phyloP scores from a whole-genome alignment of 352 stramenopile species.

The Elongisporangium prolatum region DNA sequence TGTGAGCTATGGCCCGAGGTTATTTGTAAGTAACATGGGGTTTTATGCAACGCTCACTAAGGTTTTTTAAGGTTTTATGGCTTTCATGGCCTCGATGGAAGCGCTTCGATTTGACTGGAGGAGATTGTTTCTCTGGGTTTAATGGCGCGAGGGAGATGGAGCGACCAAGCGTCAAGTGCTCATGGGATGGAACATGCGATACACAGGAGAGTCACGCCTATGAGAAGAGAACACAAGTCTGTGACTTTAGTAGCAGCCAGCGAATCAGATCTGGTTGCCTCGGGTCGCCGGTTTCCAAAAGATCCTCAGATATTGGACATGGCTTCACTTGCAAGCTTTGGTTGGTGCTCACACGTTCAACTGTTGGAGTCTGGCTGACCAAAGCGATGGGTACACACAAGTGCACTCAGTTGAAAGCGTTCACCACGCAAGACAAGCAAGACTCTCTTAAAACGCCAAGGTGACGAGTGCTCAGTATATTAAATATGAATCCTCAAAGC shows the following conservation, averaged over 20 bases:
- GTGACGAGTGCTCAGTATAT: conserved; percentile 24
- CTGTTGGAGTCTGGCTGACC: neutral
- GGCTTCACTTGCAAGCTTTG: neutral
- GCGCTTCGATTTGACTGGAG: conserved; percentile 21
- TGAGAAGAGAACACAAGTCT: too few species aligned
- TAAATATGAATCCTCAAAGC: conserved; percentile 70
- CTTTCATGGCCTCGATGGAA: neutral
- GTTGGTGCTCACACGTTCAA: neutral
- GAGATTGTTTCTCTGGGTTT: conserved; percentile 4
- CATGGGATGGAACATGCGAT: neutral
- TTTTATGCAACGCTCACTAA: conserved; percentile 1
- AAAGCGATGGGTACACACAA: neutral
- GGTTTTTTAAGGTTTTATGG: neutral
- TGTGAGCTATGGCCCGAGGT: neutral
- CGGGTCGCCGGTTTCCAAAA: neutral
- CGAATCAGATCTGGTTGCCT: neutral
- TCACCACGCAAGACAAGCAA: neutral
- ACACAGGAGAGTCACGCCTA: too few species aligned
- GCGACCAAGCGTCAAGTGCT: neutral
- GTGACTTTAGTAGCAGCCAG: too few species aligned
- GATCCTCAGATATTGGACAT: neutral
- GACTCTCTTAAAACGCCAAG: neutral
- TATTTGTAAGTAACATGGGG: neutral
- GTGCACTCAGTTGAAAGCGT: neutral
- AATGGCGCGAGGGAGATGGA: neutral